Base-by-base conservation (phyloP, 177 flowering plant genomes). In the Tripterygium wilfordii region DNA sequence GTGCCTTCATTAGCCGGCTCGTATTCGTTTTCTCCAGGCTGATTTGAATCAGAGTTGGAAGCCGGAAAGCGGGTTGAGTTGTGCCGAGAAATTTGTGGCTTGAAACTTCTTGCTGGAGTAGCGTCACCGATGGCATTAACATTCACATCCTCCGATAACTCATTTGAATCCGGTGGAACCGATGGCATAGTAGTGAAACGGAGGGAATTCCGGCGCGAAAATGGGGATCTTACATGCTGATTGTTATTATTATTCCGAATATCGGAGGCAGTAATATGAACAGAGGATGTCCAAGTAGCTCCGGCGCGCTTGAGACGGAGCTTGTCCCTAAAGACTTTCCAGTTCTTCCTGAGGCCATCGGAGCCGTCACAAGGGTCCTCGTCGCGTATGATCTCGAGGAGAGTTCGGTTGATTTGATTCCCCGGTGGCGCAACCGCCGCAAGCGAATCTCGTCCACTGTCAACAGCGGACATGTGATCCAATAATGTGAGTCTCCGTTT, bases 341-440 rank as follows among this genome's bases (percentile, higher is more conserved):
- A 83, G 21, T 50, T 58, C 43, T 55, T 69, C 42, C 58, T 62
- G 33, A 61, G 64, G 27, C 53, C 43, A 40, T 32, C 43, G 1
- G 45, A 42, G 45, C 45, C 44, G 44, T 26, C 45, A 29, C 42
- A 41, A n/a, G 71, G 63, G 19, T 63, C 71, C 27, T 83, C 91
- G 17, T 68, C 75, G 7, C 66, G 60, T 55, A 88, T 79, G 14
- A 83, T 57, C 47, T 88, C 94, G 7, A 80, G 56, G 15, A 88
- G 79, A 0, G 88, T 81, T 36, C 74, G 49, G 56, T 49, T 65
- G 8, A 53, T 28, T 25, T 27, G 50, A 18, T 50, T 26, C 18
- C 53, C 25, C 13, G 60, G 12, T 6, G 45, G 16, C 19, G 37
- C 28, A 33, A 21, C 10, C 28, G 47, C 48, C 14, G 42, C 26